Evolutionary conservation across 441 rosid genomes (phyloP).

Genomic region (Raphanus hybrid): DNA sequence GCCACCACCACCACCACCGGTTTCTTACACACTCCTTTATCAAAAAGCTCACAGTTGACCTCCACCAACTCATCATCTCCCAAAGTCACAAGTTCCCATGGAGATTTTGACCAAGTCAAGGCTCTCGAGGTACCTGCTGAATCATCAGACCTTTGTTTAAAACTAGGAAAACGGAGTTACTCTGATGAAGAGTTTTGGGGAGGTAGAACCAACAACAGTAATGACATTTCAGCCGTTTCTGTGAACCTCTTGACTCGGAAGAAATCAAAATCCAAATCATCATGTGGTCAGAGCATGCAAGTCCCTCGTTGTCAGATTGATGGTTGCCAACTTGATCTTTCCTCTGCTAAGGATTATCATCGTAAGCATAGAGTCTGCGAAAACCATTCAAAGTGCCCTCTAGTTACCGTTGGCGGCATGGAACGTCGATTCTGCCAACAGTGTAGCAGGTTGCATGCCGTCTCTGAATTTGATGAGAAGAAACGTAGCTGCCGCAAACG

Average conservation of each 20-base stretch:
- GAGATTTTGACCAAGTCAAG: conserved; percentile 32
- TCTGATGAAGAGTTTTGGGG: conserved; percentile 40
- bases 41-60: conserved; percentile 44
- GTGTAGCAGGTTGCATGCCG: conserved; percentile 91
- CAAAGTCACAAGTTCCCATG: conserved; percentile 43
- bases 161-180: conserved; percentile 44
- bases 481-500: conserved; percentile 95
- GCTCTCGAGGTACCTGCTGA: conserved; percentile 37
- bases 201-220: conserved; percentile 19
- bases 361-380: conserved; percentile 81
- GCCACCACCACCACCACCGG: conserved; percentile 46
- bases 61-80: conserved; percentile 38
- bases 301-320: conserved; percentile 81
- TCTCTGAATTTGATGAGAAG: conserved; percentile 90
- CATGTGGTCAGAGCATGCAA: conserved; percentile 51
- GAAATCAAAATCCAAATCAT: conserved; percentile 62
- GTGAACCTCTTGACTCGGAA: conserved; percentile 46
- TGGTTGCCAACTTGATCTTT: conserved; percentile 65
- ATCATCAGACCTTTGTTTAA: conserved; percentile 45
- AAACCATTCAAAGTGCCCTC: conserved; percentile 77
- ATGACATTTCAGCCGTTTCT: conserved; percentile 42
- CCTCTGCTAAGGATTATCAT: conserved; percentile 77
- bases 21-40: conserved; percentile 34
- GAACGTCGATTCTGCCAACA: conserved; percentile 93
- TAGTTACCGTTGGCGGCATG: conserved; percentile 63